Evolutionary conservation across 805 yeast genomes (phyloP).

Genomic region (Sporopachydermia lactativora): DNA sequence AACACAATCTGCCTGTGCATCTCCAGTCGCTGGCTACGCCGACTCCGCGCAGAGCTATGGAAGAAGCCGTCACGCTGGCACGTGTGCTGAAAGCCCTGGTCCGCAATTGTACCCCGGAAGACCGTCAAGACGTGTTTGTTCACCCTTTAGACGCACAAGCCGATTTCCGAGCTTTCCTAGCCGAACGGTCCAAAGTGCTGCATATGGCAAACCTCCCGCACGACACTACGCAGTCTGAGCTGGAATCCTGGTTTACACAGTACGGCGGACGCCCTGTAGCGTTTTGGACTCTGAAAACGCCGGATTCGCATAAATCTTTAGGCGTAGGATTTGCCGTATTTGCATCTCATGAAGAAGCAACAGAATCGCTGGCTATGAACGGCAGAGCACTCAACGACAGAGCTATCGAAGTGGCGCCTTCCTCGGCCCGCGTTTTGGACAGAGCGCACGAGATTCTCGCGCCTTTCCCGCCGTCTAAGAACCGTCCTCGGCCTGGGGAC

Average conservation of each 20-base stretch:
- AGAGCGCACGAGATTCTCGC: constrained; percentile 69
- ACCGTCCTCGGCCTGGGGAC: constrained; percentile 91
- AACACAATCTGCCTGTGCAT: constrained; percentile 12
- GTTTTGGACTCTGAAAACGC: constrained; percentile 73
- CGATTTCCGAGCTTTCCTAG: constrained; percentile 51
- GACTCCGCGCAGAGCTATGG: constrained; percentile 27
- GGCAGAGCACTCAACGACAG: constrained; percentile 65
- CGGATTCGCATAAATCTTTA: constrained; percentile 36
- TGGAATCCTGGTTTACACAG: constrained; percentile 85
- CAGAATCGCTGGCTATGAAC: constrained; percentile 62
- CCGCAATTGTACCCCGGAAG: constrained; percentile 30
- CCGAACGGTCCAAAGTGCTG: constrained; percentile 66
- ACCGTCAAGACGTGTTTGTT: constrained; percentile 41
- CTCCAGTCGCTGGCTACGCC: constrained; percentile 18
- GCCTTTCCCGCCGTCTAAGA: constrained; percentile 75
- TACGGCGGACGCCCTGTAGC: constrained; percentile 79
- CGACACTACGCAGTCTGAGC: constrained; percentile 82
- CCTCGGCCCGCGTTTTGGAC: constrained; percentile 64
- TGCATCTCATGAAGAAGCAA: constrained; percentile 74
- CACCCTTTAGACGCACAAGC: constrained; percentile 67
- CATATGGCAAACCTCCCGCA: constrained; percentile 68
- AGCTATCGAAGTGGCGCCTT: constrained; percentile 76
- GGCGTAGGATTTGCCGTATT: constrained; percentile 78
- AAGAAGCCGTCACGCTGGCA: constrained; percentile 31
- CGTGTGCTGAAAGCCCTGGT: constrained; percentile 32